These are phyloP conservation scores for Vanrija sp. DNA, from an alignment of 1,284 basidiomycete genomes.

Conservation along the genomic window DNA sequence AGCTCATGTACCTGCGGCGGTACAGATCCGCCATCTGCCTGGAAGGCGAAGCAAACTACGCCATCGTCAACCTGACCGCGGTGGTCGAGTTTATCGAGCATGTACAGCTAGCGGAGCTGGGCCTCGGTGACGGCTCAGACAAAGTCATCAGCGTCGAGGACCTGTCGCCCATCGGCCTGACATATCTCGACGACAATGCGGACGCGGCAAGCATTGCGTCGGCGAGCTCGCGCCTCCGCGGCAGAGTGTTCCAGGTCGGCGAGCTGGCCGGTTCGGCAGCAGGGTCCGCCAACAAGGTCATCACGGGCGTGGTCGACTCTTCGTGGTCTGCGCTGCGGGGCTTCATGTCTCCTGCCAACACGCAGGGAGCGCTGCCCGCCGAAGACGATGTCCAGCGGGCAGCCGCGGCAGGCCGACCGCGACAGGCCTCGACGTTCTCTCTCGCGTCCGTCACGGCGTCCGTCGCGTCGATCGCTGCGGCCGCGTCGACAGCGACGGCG, in stretches of 20 bases:
- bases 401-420: conserved; percentile 45
- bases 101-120: conserved; percentile 77
- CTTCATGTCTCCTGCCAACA: conserved; percentile 46
- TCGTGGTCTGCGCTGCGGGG: conserved; percentile 74
- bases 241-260: conserved; percentile 75
- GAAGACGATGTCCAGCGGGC: neutral
- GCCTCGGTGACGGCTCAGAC: conserved; percentile 62
- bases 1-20: conserved; percentile 79
- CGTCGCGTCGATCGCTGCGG: conserved; percentile 54
- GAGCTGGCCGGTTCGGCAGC: conserved; percentile 59
- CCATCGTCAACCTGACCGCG: conserved; percentile 87
- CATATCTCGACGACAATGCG: conserved; percentile 39
- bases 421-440: conserved; percentile 71
- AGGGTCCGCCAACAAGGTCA: conserved; percentile 75
- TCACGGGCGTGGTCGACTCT: conserved; percentile 78
- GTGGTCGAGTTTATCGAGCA: conserved; percentile 91
- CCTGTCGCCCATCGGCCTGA: conserved; percentile 68
- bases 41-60: conserved; percentile 84
- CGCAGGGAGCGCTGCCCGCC: neutral
- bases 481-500: conserved; percentile 23
- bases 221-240: conserved; percentile 53
- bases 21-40: conserved; percentile 66
- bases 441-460: conserved; percentile 71
- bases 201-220: conserved; percentile 44
- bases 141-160: conserved; percentile 66